Conservation (phyloP, 192 early-diverging fungal species). For the Lunasporangiospora selenospora region DNA sequence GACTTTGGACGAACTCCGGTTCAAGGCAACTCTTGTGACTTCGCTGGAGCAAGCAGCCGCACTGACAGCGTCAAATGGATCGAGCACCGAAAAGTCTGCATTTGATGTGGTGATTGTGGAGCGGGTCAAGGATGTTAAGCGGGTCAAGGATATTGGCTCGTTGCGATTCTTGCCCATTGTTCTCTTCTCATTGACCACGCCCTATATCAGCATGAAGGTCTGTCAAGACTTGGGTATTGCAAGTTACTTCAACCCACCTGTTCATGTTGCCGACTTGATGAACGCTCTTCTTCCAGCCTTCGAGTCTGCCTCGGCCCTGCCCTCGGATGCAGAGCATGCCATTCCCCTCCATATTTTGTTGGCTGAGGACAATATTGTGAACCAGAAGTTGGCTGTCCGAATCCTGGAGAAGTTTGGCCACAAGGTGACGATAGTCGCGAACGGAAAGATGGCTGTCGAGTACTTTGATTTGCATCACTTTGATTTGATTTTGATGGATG, state of each 20-base stretch:
- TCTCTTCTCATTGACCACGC: constrained; percentile 60
- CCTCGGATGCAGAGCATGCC: constrained; percentile 65
- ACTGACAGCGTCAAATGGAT: constrained; percentile 30
- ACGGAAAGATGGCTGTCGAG: constrained; percentile 83
- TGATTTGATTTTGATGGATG: constrained; percentile 85
- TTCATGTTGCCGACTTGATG: constrained; percentile 65
- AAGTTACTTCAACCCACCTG: constrained; percentile 73
- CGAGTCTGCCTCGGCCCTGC: constrained; percentile 67
- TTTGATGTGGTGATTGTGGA: constrained; percentile 78
- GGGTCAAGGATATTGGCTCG: constrained; percentile 63
- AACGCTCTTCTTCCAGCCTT: constrained; percentile 76
- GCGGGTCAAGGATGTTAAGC: constrained; percentile 61
- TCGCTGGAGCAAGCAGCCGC: constrained; percentile 60
- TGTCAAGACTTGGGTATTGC: constrained; percentile 75
- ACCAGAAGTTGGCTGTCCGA: constrained; percentile 81
- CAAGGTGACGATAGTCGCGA: constrained; percentile 76
- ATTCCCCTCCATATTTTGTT: constrained; percentile 78
- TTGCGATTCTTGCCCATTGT: constrained; percentile 81
- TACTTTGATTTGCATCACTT: constrained; percentile 64
- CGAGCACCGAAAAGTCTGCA: constrained; percentile 40
- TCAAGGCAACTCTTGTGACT: constrained; percentile 47
- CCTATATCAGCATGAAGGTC: constrained; percentile 68
- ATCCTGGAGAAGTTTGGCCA: constrained; percentile 80
- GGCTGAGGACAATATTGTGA: constrained; percentile 88
- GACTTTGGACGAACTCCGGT: constrained; percentile 57